Conservation (phyloP, 148 eudicot genomes). For the Rhododendron kiyosumense region DNA sequence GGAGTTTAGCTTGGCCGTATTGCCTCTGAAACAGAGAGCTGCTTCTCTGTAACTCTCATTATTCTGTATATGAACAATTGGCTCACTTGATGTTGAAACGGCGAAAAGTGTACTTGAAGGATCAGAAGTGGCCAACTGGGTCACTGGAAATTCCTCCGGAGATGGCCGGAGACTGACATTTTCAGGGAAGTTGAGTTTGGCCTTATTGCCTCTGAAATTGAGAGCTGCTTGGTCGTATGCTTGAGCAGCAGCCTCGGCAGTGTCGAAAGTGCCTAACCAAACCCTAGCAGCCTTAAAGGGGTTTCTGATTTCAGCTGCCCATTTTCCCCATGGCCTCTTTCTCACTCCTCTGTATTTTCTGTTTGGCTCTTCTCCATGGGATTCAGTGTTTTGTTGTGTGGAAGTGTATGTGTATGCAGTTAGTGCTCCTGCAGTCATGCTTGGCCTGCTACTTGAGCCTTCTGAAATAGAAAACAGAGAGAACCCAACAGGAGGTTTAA, state of each 20-base stretch:
- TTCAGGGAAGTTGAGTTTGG: constrained; percentile 81
- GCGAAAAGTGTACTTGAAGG: background rate
- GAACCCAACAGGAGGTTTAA: background rate
- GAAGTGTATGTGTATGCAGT: background rate
- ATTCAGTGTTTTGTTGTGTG: background rate
- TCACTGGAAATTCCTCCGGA: background rate
- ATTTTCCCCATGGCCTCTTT: constrained; percentile 83
- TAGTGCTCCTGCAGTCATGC: background rate
- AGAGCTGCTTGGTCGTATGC: constrained; percentile 78
- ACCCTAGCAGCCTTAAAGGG: constrained; percentile 57
- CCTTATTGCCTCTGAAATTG: constrained; percentile 65
- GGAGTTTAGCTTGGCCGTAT: constrained; percentile 72
- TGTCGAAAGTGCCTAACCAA: constrained; percentile 29
- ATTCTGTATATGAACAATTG: background rate
- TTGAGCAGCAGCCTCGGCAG: constrained; percentile 69
- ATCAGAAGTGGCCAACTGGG: background rate
- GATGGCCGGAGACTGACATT: constrained; percentile 29
- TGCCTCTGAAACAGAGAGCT: constrained; percentile 62
- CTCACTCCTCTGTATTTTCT: constrained; percentile 80
- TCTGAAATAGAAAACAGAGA: background rate
- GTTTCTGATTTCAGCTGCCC: constrained; percentile 85
- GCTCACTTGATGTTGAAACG: background rate
- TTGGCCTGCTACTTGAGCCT: background rate
- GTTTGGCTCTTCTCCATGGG: constrained; percentile 10
- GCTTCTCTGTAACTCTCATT: constrained; percentile 18